Evolutionary conservation across 306 rosid genomes (phyloP), one percentile per base, ranked within the genome.

Genomic region (Echinosophora koreensis): DNA sequence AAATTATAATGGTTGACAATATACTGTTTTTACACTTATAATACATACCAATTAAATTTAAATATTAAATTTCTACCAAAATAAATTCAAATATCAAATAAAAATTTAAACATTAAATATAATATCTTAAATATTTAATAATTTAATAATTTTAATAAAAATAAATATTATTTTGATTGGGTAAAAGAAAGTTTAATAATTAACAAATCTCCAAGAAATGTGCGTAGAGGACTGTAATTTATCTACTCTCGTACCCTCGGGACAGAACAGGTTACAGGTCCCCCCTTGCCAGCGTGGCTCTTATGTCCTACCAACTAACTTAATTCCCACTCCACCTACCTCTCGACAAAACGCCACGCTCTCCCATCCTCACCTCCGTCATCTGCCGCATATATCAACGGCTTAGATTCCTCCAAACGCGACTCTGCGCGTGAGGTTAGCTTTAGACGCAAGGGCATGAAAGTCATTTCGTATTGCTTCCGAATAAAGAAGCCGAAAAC

Each of bases 401-500:
- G 51, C 0, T 16, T 51, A 0, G 5, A 14, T 17, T 6, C 2
- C 0, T 3, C 39, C 0, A 54, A 71, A 55, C 76, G 56, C 37
- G 12, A 16, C 5, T 0, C 0, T 5, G 66, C 52, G 76, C 76
- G 80, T 86, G 67, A 52, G 74, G 39, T 11, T 18, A 5, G 0
- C 0, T 52, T 2, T 1, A 5, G 50, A 10, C 6, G 1, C 10
- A 9, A 62, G 77, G 81, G 55, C 32, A 4, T 8, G 0, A 57
- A 42, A 1, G 79, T 76, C 68, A 80, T 67, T 85, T 67, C 1
- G 0, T 0, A 1, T 82, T 87, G 77, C 83, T 82, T 87, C 12
- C 50, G 77, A 73, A 72, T 82, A 79, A 88, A 78, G 86, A 74
- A 59, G 41, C 66, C 66, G 44, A 69, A 64, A 83, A 84, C 87